These are phyloP conservation scores for Fomitopsis pulvina DNA, from an alignment of 768 basidiomycete genomes.

Conservation along the genomic window DNA sequence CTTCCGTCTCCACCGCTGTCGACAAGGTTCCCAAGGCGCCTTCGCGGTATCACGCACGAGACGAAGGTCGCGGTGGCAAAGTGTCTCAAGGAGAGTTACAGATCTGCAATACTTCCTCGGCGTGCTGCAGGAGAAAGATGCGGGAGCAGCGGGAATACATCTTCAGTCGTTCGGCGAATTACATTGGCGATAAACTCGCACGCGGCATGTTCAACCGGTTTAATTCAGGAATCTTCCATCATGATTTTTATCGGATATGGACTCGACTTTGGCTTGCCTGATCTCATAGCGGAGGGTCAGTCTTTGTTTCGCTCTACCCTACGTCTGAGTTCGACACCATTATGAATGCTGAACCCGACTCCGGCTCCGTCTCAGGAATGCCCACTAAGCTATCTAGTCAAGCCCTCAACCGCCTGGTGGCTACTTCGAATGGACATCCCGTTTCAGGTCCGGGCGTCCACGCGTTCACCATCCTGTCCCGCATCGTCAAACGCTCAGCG, in stretches of 20 bases:
- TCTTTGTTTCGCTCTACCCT: too few species aligned
- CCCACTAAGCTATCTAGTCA: too few species aligned
- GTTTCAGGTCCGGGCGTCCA: too few species aligned
- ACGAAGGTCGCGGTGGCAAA: slow-evolving; percentile 24
- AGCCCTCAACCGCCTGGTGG: too few species aligned
- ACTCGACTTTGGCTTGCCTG: slow-evolving; percentile 53
- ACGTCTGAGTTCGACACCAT: too few species aligned
- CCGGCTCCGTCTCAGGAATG: too few species aligned
- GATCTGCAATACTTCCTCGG: slow-evolving; percentile 53
- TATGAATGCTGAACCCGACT: too few species aligned
- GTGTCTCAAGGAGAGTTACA: slow-evolving; percentile 41
- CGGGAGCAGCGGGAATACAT: slow-evolving; percentile 40
- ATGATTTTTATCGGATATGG: slow-evolving; percentile 61
- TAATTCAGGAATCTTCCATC: slow-evolving; percentile 48
- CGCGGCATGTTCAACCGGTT: slow-evolving; percentile 55
- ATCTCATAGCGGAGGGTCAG: slow-evolving; percentile 56
- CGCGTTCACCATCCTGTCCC: slow-evolving; percentile 47
- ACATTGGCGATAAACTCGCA: slow-evolving; percentile 21
- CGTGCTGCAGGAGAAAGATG: slow-evolving; percentile 33
- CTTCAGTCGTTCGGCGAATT: slow-evolving; percentile 35
- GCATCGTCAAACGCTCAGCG: slow-evolving; percentile 51
- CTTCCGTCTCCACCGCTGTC: slow-evolving; percentile 2
- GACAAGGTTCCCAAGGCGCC: slow-evolving; percentile 9
- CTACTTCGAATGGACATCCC: too few species aligned
- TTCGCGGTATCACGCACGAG: slow-evolving; percentile 19